Percentiles rank a stretch among this genome's conserved stretches.
Evolutionary conservation across 768 basidiomycete genomes (phyloP).

Genomic region (Pleurotus ostreatus): DNA sequence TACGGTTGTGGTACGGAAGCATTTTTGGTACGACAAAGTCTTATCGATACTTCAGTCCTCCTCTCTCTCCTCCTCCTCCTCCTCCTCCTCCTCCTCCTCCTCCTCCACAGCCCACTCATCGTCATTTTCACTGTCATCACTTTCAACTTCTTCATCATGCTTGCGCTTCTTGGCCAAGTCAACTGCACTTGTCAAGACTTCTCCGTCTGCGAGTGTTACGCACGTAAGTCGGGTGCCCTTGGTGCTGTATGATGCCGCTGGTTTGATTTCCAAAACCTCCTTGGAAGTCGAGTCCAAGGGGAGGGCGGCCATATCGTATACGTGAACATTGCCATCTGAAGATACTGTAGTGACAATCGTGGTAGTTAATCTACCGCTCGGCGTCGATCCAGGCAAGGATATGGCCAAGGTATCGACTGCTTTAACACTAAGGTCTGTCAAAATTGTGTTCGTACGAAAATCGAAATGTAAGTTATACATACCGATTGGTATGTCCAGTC

Average conservation of each 20-base stretch:
- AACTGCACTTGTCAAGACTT: constrained; percentile 13
- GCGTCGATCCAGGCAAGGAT: constrained; percentile 41
- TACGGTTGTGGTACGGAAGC: not conserved
- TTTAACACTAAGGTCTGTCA: constrained; percentile 58
- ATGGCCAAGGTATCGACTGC: constrained; percentile 67
- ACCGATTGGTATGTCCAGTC: constrained; percentile 87
- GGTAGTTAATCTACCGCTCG: constrained; percentile 27
- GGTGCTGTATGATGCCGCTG: constrained; percentile 72
- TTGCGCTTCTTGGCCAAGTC: constrained; percentile 25
- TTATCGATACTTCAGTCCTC: not conserved
- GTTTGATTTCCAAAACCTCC: constrained; percentile 36
- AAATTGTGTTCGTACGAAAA: not conserved
- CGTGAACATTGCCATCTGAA: constrained; percentile 81
- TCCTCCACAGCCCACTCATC: constrained; percentile 20
- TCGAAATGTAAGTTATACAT: constrained; percentile 18
- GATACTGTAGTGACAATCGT: constrained; percentile 76
- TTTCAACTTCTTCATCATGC: constrained; percentile 27
- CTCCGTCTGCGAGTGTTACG: constrained; percentile 52
- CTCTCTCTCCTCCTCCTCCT: constrained; percentile 17
- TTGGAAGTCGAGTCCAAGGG: constrained; percentile 22
- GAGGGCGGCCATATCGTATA: constrained; percentile 65
- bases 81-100: constrained; percentile 24
- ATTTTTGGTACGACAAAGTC: too few relatives aligned
- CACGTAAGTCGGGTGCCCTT: constrained; percentile 87
- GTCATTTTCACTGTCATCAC: constrained; percentile 21